A percentile compares a stretch with the other conserved stretches of the same genome.
phyloP scores from a whole-genome alignment of 805 yeast genomes.

The Scheffersomyces ergatensis region DNA sequence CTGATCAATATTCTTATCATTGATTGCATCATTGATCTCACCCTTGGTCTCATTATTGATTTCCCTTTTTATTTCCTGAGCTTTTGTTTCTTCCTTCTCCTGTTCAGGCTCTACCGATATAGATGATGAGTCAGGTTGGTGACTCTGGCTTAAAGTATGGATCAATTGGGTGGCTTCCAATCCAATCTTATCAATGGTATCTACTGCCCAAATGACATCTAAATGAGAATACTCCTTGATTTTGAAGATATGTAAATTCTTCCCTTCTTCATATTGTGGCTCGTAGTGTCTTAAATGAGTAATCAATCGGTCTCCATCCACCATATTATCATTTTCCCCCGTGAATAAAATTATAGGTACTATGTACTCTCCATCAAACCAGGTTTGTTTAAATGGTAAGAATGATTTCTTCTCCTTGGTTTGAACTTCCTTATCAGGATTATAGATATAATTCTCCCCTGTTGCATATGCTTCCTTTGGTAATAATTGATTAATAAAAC shows the following conservation, averaged over 20 bases:
- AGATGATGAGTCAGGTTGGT: too few relatives aligned
- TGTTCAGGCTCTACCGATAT: too few relatives aligned
- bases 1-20: too few relatives aligned
- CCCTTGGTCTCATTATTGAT: too few relatives aligned
- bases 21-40: too few relatives aligned
- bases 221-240: constrained; percentile 75
- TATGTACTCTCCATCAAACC: constrained; percentile 43
- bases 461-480: constrained; percentile 27
- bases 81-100: too few relatives aligned
- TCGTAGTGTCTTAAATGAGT: constrained; percentile 66
- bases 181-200: constrained; percentile 66
- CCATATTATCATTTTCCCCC: constrained; percentile 74
- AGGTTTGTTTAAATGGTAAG: constrained; percentile 49
- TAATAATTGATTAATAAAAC: constrained; percentile 37
- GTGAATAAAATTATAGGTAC: constrained; percentile 67
- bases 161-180: constrained; percentile 14
- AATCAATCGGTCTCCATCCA: constrained; percentile 67
- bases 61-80: too few relatives aligned
- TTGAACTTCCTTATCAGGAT: constrained; percentile 13
- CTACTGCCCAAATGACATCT: constrained; percentile 92
- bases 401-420: constrained; percentile 33
- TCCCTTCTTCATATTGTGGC: constrained; percentile 33
- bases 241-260: constrained; percentile 36
- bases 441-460: constrained; percentile 22
- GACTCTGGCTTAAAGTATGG: too few relatives aligned